These are phyloP conservation scores for Leccinum griseonigrum DNA, from an alignment of 1,284 basidiomycete genomes.

Conservation along the genomic window DNA sequence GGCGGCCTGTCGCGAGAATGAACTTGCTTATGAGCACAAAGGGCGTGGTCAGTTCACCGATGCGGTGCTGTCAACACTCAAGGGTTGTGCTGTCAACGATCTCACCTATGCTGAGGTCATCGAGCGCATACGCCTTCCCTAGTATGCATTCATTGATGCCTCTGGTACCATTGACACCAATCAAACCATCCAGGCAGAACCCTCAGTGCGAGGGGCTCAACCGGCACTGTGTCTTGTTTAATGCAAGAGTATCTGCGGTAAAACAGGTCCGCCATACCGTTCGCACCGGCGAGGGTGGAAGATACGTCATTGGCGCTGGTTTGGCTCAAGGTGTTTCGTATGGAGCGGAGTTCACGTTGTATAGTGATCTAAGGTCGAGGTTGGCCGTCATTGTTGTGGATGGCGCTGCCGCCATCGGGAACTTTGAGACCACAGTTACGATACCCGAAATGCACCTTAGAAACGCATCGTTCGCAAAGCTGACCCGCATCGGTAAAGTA, in stretches of 20 bases:
- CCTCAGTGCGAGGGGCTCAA: constrained; percentile 20
- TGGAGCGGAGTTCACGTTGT: constrained; percentile 17
- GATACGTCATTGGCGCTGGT: constrained; percentile 16
- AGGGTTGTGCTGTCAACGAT: neutral
- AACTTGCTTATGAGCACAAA: constrained; percentile 17
- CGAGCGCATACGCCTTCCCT: constrained; percentile 5
- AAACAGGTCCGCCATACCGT: constrained; percentile 2
- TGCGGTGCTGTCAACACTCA: constrained; percentile 16
- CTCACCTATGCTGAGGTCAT: constrained; percentile 20
- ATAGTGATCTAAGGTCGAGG: neutral
- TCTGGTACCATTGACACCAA: neutral
- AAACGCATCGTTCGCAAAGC: constrained; percentile 8
- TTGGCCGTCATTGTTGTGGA: neutral
- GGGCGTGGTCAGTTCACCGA: constrained; percentile 15
- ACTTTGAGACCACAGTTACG: constrained; percentile 17
- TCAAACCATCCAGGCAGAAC: constrained; percentile 8
- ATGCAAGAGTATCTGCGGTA: constrained; percentile 3
- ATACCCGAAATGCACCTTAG: neutral
- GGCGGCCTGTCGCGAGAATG: constrained; percentile 51
- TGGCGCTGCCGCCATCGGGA: constrained; percentile 5
- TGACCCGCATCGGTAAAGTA: constrained; percentile 14
- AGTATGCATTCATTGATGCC: neutral
- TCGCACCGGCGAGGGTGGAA: neutral
- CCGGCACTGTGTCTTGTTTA: constrained; percentile 19
- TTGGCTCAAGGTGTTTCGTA: constrained; percentile 15